phyloP scores from a whole-genome alignment of 2,329 filamentous ascomycete genomes.

The Lasiodiplodia sp. region DNA sequence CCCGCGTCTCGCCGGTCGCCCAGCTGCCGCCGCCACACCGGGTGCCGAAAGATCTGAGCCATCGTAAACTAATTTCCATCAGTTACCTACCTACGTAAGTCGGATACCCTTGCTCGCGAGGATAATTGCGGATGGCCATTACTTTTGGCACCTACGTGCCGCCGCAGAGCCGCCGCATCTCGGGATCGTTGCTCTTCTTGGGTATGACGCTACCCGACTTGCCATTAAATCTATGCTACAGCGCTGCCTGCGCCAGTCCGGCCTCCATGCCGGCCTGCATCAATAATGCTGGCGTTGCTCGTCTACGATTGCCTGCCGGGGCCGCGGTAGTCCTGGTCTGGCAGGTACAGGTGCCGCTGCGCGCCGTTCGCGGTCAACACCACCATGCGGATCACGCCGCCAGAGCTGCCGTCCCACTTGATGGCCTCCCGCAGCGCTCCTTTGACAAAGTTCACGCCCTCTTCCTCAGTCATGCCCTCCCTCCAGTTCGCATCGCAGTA shows the following conservation, averaged over 20 bases:
- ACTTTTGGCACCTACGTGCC: constrained; percentile 24
- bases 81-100: no score
- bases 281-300: background rate
- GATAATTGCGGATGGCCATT: constrained; percentile 12
- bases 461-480: constrained; percentile 91
- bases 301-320: constrained; percentile 62
- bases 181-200: constrained; percentile 7
- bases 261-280: constrained; percentile 8
- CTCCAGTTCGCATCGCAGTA: constrained; percentile 97
- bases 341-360: constrained; percentile 92
- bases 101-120: no score
- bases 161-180: constrained; percentile 7
- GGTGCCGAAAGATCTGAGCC: no score
- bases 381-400: constrained; percentile 97
- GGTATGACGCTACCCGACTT: constrained; percentile 24
- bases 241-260: constrained; percentile 17
- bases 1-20: constrained; percentile 12
- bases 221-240: constrained; percentile 29
- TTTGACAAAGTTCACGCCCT: constrained; percentile 93
- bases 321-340: constrained; percentile 81
- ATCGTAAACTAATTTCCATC: no score
- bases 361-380: constrained; percentile 90
- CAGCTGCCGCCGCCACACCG: background rate
- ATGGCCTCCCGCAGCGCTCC: constrained; percentile 90
- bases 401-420: constrained; percentile 99